Percentiles rank a stretch among this genome's conserved stretches.
Conservation (phyloP, 352 stramenopile species). For the Phytophthora sp. region DNA sequence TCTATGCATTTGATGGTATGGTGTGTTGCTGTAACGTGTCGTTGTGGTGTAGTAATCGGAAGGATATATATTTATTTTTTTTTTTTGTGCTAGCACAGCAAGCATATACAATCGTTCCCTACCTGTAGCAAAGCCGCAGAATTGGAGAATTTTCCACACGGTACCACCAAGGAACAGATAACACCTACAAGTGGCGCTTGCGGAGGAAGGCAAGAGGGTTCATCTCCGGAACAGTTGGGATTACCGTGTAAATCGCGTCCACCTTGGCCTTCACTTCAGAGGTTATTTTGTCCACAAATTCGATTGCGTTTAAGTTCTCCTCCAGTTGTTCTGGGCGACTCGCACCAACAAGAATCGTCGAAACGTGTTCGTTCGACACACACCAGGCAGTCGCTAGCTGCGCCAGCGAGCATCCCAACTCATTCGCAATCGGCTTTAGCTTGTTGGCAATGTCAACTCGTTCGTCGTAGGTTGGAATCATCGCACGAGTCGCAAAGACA, state of each 20-base stretch:
- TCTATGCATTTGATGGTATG: too few relatives aligned
- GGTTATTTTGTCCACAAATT: neutral
- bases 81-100: too few relatives aligned
- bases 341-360: neutral
- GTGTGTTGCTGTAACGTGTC: too few relatives aligned
- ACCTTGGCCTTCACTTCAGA: slow-evolving; percentile 2
- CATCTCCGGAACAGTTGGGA: neutral
- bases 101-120: too few relatives aligned
- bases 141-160: too few relatives aligned
- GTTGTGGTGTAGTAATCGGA: too few relatives aligned
- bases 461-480: neutral
- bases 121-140: too few relatives aligned
- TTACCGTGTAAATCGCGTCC: neutral
- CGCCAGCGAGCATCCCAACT: neutral
- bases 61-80: too few relatives aligned
- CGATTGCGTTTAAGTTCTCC: slow-evolving; percentile 4
- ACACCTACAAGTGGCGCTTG: neutral
- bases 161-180: too few relatives aligned
- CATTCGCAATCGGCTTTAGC: slow-evolving; percentile 8
- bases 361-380: slow-evolving; percentile 1
- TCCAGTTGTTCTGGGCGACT: neutral
- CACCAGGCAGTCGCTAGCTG: slow-evolving; percentile 4
- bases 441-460: slow-evolving; percentile 11
- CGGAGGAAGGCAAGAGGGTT: neutral
- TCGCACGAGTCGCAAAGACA: neutral